Base-by-base conservation (phyloP, 2,329 filamentous ascomycete species). In the Xylariaceae sp. region DNA sequence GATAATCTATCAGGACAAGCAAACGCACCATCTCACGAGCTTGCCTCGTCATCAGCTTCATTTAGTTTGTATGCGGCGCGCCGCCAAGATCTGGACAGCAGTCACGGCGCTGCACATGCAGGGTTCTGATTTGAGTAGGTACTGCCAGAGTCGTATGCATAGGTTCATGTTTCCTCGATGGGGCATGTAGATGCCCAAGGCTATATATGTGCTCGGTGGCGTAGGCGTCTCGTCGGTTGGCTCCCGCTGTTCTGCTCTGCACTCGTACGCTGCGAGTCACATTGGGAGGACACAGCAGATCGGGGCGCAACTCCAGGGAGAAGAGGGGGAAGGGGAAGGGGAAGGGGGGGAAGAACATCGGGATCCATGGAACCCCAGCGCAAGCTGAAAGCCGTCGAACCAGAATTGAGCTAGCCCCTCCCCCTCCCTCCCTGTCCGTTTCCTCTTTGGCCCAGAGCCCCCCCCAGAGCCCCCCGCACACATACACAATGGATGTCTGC, bases 41-140 rank as follows among this genome's bases (percentile, higher is more conserved):
- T 54, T 49, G 55, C 51, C 51, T 55, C 48, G 48, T 55, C 51
- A 57, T 52, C 55, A 55, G 55, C 49, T 55, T 44, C 43, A 39
- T 48, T 29, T 15, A 15, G 30, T 34, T 34, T 34, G 30, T 15
- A 44, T 41, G 43, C 34, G 32, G 54, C 39, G 41, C 34, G 41
- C 44, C 36, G 51, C 55, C 51, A 57, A 54, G 55, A 51, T 49
- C 47, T 44, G 52, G 26, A 52, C 45, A 49, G 51, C 48, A 32
- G 37, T 9, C 19, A 34, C 13, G 32, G 32, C 32, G 13, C 9
- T 15, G 10, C 13, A 12, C 21, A 42, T 43, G 41, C 41, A 15
- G 47, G 45, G 39, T 41, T 41, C 29, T 22, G 30, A 34, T 43
- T 54, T 37, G 40, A 42, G 30, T 22, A 47, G 19, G 44, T 47